These are phyloP conservation scores for Neonectria ditissima DNA, from an alignment of 2,329 filamentous ascomycete genomes.

Conservation along the genomic window DNA sequence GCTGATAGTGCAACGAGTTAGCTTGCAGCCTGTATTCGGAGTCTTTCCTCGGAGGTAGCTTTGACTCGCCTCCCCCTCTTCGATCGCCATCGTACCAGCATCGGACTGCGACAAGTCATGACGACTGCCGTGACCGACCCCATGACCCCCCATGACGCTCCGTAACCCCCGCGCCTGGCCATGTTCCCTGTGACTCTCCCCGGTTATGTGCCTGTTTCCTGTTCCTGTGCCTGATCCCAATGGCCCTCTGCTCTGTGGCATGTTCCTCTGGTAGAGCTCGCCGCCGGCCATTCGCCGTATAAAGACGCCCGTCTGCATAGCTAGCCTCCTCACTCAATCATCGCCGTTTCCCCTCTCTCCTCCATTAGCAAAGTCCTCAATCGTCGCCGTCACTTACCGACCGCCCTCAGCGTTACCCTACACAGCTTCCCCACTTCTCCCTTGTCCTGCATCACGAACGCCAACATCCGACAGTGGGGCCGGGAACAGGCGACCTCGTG, in stretches of 20 bases:
- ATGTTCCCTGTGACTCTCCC: slow-evolving; percentile 37
- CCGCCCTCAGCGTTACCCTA: slow-evolving; percentile 5
- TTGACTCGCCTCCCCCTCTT: slow-evolving; percentile 2
- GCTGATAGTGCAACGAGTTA: not conserved
- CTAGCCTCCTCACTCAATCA: slow-evolving; percentile 25
- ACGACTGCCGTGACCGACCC: slow-evolving; percentile 34
- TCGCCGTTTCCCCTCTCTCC: slow-evolving; percentile 18
- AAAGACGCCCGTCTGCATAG: slow-evolving; percentile 42
- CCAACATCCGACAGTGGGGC: slow-evolving; percentile 48
- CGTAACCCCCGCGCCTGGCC: slow-evolving; percentile 25
- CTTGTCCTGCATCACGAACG: slow-evolving; percentile 37
- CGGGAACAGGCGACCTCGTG: slow-evolving; percentile 44
- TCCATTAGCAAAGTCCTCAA: slow-evolving; percentile 5
- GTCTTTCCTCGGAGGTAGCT: slow-evolving; percentile 3
- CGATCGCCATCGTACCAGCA: slow-evolving; percentile 41
- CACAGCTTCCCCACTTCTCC: slow-evolving; percentile 31
- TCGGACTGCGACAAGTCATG: slow-evolving; percentile 34
- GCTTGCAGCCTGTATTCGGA: not conserved
- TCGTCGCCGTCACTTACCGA: slow-evolving; percentile 13
- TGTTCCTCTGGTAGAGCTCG: slow-evolving; percentile 12
- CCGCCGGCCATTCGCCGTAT: slow-evolving; percentile 28
- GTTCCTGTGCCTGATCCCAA: slow-evolving; percentile 36
- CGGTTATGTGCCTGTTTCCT: slow-evolving; percentile 30
- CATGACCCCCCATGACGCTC: slow-evolving; percentile 28
- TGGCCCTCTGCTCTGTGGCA: slow-evolving; percentile 12